Percentiles rank a stretch among this genome's conserved stretches.
These are phyloP conservation scores for Trametes sp. DNA, from an alignment of 1,284 basidiomycete species.

Conservation along the genomic window DNA sequence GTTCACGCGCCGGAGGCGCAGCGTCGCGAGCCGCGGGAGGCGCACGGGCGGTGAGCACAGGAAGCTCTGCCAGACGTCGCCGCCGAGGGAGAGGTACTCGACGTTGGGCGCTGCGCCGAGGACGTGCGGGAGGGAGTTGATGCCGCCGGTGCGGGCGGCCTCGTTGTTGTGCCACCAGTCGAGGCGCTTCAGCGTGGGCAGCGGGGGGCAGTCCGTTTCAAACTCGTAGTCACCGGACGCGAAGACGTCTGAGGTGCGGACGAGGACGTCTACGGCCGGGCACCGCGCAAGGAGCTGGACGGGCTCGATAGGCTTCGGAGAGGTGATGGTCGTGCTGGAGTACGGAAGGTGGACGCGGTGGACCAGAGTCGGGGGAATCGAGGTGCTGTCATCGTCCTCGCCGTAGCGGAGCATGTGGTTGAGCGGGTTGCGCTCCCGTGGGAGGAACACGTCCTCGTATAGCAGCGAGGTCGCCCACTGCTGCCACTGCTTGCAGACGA, in stretches of 20 bases:
- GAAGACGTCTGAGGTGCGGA: conserved; percentile 45
- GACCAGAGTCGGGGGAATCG: conserved; percentile 48
- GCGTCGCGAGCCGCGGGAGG: conserved; percentile 54
- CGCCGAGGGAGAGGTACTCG: conserved; percentile 63
- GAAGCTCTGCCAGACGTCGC: conserved; percentile 48
- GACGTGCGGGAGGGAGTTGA: conserved; percentile 65
- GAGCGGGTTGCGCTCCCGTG: conserved; percentile 39
- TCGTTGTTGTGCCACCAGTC: conserved; percentile 73
- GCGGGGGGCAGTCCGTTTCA: conserved; percentile 51
- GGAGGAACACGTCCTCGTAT: conserved; percentile 61
- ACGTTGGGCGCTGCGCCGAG: conserved; percentile 61
- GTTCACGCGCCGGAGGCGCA: conserved; percentile 59
- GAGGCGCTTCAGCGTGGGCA: conserved; percentile 64
- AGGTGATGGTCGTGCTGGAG: conserved; percentile 53
- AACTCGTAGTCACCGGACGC: conserved; percentile 59
- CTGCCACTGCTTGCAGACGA: conserved; percentile 66
- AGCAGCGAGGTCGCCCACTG: conserved; percentile 52
- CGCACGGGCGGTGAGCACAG: conserved; percentile 35
- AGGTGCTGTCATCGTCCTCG: conserved; percentile 31
- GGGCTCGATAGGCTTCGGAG: conserved; percentile 38
- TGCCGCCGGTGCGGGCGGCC: conserved; percentile 68
- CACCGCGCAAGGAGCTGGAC: conserved; percentile 57
- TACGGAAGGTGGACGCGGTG: conserved; percentile 67
- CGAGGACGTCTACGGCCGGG: conserved; percentile 60
- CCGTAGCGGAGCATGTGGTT: conserved; percentile 38